Base-by-base conservation (phyloP, 805 yeast species). In the Saturnispora silvae region DNA sequence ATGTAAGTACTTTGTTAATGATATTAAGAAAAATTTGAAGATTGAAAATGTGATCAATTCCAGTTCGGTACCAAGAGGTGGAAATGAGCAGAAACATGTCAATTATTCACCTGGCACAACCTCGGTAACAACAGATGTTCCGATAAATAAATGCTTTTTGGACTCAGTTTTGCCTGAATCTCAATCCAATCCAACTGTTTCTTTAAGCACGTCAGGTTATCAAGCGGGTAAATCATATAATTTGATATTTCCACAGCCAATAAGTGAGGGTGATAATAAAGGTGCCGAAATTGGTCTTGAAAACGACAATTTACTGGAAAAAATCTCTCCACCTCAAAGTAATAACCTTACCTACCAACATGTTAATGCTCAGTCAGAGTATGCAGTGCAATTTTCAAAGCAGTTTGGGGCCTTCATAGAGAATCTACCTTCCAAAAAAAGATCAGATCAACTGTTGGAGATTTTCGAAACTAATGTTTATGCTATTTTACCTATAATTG, bases 1-100 rank as follows among this genome's bases (percentile, higher is more conserved):
- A 7, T 75, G 82, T 53, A 64, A 65, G 44, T 74, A 74, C 49
- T 75, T 73, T 46, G 64, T 68, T 32, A 75, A 75, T 46, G 77
- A 75, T 37, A 53, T 80, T 32, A 70, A 73, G 24, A 66, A 69
- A 39, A 53, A 51, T 27, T 49, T 70, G 38, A 45, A 23, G 40
- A 20, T 47, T 43, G 23, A 36, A 44, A 19, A 13, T 16, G 32
- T 18, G 5, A 20, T 14, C 4, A 29, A 29, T 6, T 4, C 32
- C 4, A 9, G 5, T 4, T 5, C 17, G 14, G 8, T 10, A 6
- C 18, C 13, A 13, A 9, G 4, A 8, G 31, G 13, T 18, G 24
- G 24, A 22, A 7, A 22, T 8, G 10, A 22, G 10, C 24, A 22
- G 10, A 10, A 7, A 22, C 24, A 22, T 22, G 10, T 22, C 24